Percentiles rank a stretch among this genome's conserved stretches.
phyloP scores from a whole-genome alignment of 1,284 basidiomycete genomes.

The Puccinia novopanici region DNA sequence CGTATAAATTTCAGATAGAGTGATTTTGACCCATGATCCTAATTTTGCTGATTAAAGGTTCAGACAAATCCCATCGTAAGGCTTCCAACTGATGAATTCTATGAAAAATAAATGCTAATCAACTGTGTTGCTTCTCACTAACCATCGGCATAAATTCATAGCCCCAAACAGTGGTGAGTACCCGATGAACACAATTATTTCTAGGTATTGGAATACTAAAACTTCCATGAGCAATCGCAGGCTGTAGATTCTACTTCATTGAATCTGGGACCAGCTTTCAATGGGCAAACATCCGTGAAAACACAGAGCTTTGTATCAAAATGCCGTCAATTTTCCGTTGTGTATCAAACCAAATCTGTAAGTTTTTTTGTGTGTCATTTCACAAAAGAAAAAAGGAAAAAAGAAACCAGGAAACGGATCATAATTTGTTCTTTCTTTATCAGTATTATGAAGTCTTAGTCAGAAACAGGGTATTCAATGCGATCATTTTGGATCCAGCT shows the following conservation, averaged over 20 bases:
- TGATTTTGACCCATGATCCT: neutral
- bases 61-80: conserved; percentile 5
- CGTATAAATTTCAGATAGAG: neutral
- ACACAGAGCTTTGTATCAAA: neutral
- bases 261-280: neutral
- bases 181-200: neutral
- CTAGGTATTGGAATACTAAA: neutral
- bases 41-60: neutral
- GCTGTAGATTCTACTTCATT: neutral
- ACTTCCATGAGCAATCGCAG: neutral
- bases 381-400: neutral
- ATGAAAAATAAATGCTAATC: neutral
- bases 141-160: neutral
- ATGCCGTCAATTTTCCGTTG: neutral
- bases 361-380: neutral
- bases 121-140: neutral
- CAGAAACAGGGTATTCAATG: neutral
- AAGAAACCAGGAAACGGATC: too few relatives aligned
- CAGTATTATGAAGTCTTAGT: neutral
- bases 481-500: neutral
- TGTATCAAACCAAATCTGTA: neutral
- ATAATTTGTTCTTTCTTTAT: neutral
- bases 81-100: neutral
- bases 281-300: neutral
- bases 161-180: neutral